Evolutionary conservation across 2,329 filamentous ascomycete species (phyloP).

Genomic region (Exophiala lecanii-corni): DNA sequence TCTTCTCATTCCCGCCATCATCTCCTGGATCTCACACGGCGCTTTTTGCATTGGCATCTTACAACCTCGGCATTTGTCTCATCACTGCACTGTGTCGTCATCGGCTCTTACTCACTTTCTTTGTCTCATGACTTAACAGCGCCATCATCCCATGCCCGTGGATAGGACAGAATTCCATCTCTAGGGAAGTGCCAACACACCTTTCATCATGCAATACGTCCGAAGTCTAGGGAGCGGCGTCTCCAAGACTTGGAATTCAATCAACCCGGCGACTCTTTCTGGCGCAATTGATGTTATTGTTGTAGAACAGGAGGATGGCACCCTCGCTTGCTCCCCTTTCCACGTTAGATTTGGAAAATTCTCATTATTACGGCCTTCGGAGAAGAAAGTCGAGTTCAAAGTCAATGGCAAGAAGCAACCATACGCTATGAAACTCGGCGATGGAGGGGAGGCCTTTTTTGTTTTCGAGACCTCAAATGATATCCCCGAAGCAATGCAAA

Average conservation of each 20-base stretch:
- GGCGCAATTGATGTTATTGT: conserved; percentile 99
- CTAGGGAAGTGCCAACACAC: no score
- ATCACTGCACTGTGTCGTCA: not conserved
- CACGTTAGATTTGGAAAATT: conserved; percentile 99
- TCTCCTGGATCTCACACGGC: not conserved
- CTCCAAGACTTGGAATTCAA: conserved; percentile 98
- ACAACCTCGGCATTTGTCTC: not conserved
- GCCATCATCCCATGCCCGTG: not conserved
- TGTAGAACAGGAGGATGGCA: conserved; percentile 86
- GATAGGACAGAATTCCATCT: not conserved
- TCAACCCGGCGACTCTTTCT: conserved; percentile 95
- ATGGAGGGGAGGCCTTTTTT: conserved; percentile 97
- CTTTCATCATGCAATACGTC: conserved; percentile 99
- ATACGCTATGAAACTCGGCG: conserved; percentile 97
- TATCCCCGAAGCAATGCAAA: conserved; percentile 90
- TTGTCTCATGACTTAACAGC: not conserved
- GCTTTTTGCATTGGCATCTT: not conserved
- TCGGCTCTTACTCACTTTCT: not conserved
- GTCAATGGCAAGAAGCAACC: conserved; percentile 90
- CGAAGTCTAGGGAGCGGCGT: conserved; percentile 91
- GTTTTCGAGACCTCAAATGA: conserved; percentile 92
- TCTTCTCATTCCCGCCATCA: not conserved
- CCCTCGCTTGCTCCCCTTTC: conserved; percentile 87
- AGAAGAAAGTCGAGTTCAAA: conserved; percentile 98
- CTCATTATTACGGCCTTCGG: conserved; percentile 85